Conservation (phyloP, 2,329 filamentous ascomycete genomes). For the Tricladium varicosporioides region DNA sequence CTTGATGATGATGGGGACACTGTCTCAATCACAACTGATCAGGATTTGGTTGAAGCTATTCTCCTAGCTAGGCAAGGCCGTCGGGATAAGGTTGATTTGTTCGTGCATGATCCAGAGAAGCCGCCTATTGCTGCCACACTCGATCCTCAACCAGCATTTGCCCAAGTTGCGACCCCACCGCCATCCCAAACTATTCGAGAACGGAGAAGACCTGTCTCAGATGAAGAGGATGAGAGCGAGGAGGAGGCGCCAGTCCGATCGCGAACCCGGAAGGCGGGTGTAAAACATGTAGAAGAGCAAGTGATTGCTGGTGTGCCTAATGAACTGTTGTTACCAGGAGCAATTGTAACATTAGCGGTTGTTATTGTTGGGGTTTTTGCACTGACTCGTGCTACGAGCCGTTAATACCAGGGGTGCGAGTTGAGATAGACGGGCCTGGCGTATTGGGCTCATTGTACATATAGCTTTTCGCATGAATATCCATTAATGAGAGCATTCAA, state of each 20-base stretch:
- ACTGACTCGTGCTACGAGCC: slow-evolving; percentile 64
- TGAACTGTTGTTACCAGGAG: slow-evolving; percentile 87
- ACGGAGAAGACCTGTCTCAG: slow-evolving; percentile 41
- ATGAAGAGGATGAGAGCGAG: slow-evolving; percentile 53
- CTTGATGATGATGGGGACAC: slow-evolving; percentile 96
- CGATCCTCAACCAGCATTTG: slow-evolving; percentile 53
- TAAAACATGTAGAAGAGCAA: slow-evolving; percentile 51
- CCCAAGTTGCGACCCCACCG: slow-evolving; percentile 50
- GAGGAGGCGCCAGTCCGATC: slow-evolving; percentile 43
- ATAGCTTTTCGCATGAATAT: slow-evolving; percentile 1
- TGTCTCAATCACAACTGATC: slow-evolving; percentile 93
- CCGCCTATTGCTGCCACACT: slow-evolving; percentile 71
- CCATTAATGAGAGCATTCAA: background rate
- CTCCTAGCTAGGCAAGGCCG: slow-evolving; percentile 72
- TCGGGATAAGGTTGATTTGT: slow-evolving; percentile 93
- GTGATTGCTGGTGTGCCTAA: slow-evolving; percentile 91
- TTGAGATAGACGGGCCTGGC: slow-evolving; percentile 14
- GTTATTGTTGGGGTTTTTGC: slow-evolving; percentile 94
- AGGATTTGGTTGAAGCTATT: slow-evolving; percentile 89
- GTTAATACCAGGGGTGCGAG: slow-evolving; percentile 33
- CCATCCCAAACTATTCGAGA: slow-evolving; percentile 49
- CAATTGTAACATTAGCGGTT: slow-evolving; percentile 90
- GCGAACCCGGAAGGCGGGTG: slow-evolving; percentile 34
- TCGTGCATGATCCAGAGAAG: slow-evolving; percentile 90
- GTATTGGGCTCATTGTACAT: slow-evolving; percentile 17